Evolutionary conservation across 495 filamentous ascomycete genomes (phyloP), one percentile per base, ranked within the genome.

Genomic region (Podospora tetraspora): DNA sequence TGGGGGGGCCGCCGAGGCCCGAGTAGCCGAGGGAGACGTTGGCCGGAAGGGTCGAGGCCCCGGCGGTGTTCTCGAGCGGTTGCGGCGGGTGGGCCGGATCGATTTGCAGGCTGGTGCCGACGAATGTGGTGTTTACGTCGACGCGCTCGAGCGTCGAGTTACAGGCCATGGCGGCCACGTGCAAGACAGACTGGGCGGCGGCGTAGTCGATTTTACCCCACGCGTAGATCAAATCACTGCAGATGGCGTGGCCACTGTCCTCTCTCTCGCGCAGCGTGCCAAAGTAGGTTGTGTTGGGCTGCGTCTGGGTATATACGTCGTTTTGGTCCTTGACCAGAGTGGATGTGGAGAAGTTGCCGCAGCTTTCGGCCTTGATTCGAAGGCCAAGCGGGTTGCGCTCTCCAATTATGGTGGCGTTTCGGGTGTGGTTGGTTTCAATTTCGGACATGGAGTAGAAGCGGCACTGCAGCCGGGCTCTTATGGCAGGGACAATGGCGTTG

Each of bases 121-220:
- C n/a, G 6, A 71, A 74, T 9, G 69, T 69, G 0, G 65, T 62
- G 60, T 34, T 34, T 4, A 74, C 70, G 21, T 72, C 71, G 8
- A 75, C 34, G 7, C 60, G 56, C 52, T 75, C 71, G 19, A 65
- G 32, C 16, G 69, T 70, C 16, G 52, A n/a, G 37, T 74, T 76
- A 64, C 74, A 76, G 21, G 61, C 64, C 24, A 72, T 6, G 21
- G 71, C 72, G 0, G 69, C 56, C 1, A 68, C 52, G 24, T 69
- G 65, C 25, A 57, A 25, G n/a, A 68, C 21, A 0, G 34, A 23
- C 10, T 63, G 65, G 0, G 68, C 16, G 11, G 66, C 22, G 8
- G 19, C 32, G 30, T 66, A 52, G 27, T 71, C 64, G 7, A 69
- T 27, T 24, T 68, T 66, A 29, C 72, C 72, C 72, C 64, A 74